Conservation (phyloP, 2,329 filamentous ascomycete genomes). For the Fusarium albosuccineum region DNA sequence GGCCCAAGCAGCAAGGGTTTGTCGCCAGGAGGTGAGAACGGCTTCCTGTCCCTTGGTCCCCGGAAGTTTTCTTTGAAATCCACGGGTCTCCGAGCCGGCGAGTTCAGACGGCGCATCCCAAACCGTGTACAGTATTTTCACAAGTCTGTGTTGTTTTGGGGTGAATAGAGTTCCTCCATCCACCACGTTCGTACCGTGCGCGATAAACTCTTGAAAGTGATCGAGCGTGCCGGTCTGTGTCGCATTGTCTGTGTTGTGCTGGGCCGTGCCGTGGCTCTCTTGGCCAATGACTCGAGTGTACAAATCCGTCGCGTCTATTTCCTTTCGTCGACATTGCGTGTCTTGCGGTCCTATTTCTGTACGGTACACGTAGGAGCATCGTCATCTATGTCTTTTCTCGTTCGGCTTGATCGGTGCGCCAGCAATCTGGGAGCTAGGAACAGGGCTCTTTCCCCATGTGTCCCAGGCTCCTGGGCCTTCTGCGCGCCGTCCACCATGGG, state of each 20-base stretch:
- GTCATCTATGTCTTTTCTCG: slow-evolving; percentile 27
- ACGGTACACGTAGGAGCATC: slow-evolving; percentile 36
- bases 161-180: slow-evolving; percentile 29
- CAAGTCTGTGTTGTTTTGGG: slow-evolving; percentile 20
- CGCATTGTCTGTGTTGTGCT: slow-evolving; percentile 25
- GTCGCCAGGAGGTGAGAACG: slow-evolving; percentile 12
- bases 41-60: slow-evolving; percentile 29
- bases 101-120: neutral
- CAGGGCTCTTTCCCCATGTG: slow-evolving; percentile 12
- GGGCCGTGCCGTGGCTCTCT: slow-evolving; percentile 16
- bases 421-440: slow-evolving; percentile 24
- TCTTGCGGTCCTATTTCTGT: slow-evolving; percentile 12
- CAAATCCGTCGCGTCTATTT: slow-evolving; percentile 14
- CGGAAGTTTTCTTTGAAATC: slow-evolving; percentile 18
- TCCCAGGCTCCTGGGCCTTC: slow-evolving; percentile 32
- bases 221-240: slow-evolving; percentile 21
- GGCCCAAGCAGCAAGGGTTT: slow-evolving; percentile 15
- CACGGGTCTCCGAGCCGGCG: slow-evolving; percentile 12
- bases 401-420: slow-evolving; percentile 21
- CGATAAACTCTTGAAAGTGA: slow-evolving; percentile 18
- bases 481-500: slow-evolving; percentile 10
- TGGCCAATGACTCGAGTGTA: slow-evolving; percentile 16
- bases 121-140: slow-evolving; percentile 1
- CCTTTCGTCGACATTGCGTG: slow-evolving; percentile 30
- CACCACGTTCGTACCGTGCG: slow-evolving; percentile 20